Evolutionary conservation across 2,329 filamentous ascomycete genomes (phyloP), one percentile per base, ranked within the genome.

Genomic region (Amphichorda felina): DNA sequence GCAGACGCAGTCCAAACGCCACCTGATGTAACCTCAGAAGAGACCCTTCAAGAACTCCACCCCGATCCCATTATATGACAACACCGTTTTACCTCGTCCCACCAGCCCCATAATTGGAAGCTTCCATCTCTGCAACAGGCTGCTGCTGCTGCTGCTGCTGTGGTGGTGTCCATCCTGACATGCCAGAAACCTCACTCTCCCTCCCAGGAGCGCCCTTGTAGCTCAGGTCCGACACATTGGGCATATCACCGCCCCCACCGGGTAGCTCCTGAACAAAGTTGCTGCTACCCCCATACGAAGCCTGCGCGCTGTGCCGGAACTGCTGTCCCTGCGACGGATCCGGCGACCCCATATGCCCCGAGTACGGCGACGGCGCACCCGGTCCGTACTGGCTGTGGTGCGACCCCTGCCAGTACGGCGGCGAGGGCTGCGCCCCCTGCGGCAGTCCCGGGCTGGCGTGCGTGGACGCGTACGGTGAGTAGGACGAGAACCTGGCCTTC

Each of bases 181-280:
- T 19, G n/a, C 28, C 35, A 16, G 28, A 32, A n/a, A 37, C 15
- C 29, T 37, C 35, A 14, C 35, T 37, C 30, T 37, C 35, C 22
- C 35, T 37, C 14, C 35, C 35, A 21, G 30, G 11, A 7, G 29
- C 34, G 18, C 35, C 29, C 14, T 25, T 32, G 30, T 37, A 37
- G 30, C 35, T 37, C 35, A 32, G 15, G 29, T 37, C 35, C 19
- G 35, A 37, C 29, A 33, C 22, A 10, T 33, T 24, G 21, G 21
- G 21, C 21, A 24, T 24, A 3, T 22, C 14, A 5, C 24, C 19
- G 31, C n/a, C 31, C 13, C 25, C 15, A 21, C 29, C 36, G 8
- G 36, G 30, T 24, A 34, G 21, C 30, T 37, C 36, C 7, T 17
- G 22, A 3, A 15, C 22, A 21, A 27, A 21, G 10, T 13, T 28